Evolutionary conservation across 2,329 filamentous ascomycete species (phyloP).

Genomic region (Periconia digitata): DNA sequence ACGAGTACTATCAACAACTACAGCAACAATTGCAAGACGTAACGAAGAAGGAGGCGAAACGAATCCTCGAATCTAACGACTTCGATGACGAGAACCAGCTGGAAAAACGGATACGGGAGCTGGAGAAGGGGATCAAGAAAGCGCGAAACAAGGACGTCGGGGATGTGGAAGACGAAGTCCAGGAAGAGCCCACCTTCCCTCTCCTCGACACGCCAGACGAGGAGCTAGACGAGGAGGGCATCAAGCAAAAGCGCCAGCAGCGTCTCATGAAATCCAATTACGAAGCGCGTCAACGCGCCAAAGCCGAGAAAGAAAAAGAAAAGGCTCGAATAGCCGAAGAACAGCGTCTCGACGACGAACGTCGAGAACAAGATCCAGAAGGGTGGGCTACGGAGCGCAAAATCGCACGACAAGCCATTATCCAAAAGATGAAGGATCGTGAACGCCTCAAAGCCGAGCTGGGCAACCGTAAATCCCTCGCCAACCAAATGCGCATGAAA

Average conservation of each 20-base stretch:
- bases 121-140: constrained; percentile 87
- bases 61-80: constrained; percentile 85
- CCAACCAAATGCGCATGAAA: constrained; percentile 97
- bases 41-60: constrained; percentile 87
- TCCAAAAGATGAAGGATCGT: constrained; percentile 86
- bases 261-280: constrained; percentile 91
- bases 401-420: constrained; percentile 68
- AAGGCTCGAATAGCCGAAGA: constrained; percentile 82
- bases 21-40: constrained; percentile 68
- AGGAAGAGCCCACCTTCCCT: constrained; percentile 81
- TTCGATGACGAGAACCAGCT: constrained; percentile 87
- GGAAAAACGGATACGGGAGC: constrained; percentile 80
- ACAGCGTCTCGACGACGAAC: constrained; percentile 79
- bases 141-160: constrained; percentile 93
- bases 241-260: constrained; percentile 93
- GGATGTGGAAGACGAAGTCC: constrained; percentile 73
- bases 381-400: constrained; percentile 84
- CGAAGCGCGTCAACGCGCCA: constrained; percentile 89
- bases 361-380: constrained; percentile 80
- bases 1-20: constrained; percentile 89
- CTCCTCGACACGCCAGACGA: constrained; percentile 89
- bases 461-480: constrained; percentile 93
- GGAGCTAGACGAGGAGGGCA: constrained; percentile 82
- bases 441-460: constrained; percentile 92
- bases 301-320: constrained; percentile 92